phyloP scores from a whole-genome alignment of 371 early-diverging fungal species.

The Zychaea mexicana region DNA sequence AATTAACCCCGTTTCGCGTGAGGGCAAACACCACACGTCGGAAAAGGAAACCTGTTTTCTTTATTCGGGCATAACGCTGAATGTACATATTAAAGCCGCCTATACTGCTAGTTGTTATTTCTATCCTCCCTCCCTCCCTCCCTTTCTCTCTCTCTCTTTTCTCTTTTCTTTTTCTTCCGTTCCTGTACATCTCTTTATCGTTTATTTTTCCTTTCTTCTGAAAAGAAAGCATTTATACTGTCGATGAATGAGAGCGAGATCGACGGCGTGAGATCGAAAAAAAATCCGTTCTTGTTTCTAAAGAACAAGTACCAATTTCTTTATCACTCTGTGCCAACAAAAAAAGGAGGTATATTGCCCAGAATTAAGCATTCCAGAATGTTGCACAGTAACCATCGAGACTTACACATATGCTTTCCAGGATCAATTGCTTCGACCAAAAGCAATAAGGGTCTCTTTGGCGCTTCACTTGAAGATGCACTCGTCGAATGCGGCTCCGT shows the following conservation, averaged over 20 bases:
- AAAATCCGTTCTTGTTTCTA: slow-evolving; percentile 13
- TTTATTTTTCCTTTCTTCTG: neutral
- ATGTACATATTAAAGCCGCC: neutral
- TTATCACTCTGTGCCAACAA: slow-evolving; percentile 6
- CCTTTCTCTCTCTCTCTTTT: slow-evolving; percentile 8
- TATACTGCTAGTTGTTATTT: neutral
- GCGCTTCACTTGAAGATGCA: slow-evolving; percentile 40
- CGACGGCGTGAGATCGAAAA: neutral
- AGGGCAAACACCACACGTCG: neutral
- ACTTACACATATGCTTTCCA: neutral
- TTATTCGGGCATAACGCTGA: neutral
- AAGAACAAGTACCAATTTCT: slow-evolving; percentile 7
- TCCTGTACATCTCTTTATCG: slow-evolving; percentile 1
- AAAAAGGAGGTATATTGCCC: neutral
- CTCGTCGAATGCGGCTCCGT: slow-evolving; percentile 31
- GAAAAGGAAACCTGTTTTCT: slow-evolving; percentile 8
- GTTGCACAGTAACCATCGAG: too few relatives aligned
- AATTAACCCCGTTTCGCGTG: neutral
- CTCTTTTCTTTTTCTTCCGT: neutral
- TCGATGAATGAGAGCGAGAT: neutral
- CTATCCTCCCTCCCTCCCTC: neutral
- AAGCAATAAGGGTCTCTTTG: slow-evolving; percentile 28
- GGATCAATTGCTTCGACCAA: neutral
- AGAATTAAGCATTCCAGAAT: too few relatives aligned
- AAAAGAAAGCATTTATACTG: neutral